Base-by-base conservation (phyloP, 2,329 filamentous ascomycete species). In the Diaporthe vaccinii region DNA sequence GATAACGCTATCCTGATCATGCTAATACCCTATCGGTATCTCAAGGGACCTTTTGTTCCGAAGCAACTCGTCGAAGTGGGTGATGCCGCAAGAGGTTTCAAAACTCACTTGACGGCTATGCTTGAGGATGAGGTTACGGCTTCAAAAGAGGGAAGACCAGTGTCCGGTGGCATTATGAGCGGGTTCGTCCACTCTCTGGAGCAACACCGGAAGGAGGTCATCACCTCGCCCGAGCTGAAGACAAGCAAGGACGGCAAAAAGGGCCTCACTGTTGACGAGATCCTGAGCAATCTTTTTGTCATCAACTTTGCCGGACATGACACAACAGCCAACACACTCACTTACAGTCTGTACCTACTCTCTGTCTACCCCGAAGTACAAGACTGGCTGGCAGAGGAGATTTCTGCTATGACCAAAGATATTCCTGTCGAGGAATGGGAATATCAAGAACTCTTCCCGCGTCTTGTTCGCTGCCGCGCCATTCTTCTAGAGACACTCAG, bases 241-340 rank as follows among this genome's bases (percentile, higher is more conserved):
- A 59, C 57, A 17, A 59, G 57, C 57, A 59, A 59, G 22, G 57
- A 59, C 34, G 57, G 57, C 15, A 59, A 59, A 7, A 59, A 59
- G 34, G 70, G 81, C 20, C 80, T 85, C 44, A 85, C 80, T 0
- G 83, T 85, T 61, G 76, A 77, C 0, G 87, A 90, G 74, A 85
- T 90, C 17, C 85, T 86, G 58, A 87, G 87, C n/a, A 89, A 89
- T 62, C 79, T 88, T 55, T 88, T 87, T 72, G 81, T 86, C 2
- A 84, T 88, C 76, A 88, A 86, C 68, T 82, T 89, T 68, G 88
- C 88, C 0, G 88, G 88, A 0, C 86, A 89, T 73, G 88, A 90
- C 76, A 89, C 87, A 0, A 87, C 87, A 0, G 86, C 87, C 1
- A 84, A 87, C 44, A 85, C 85, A 0, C 78, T 89, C 10, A 83